Base-by-base conservation (phyloP, 106 monocot species). In the Dactylorhiza incarnata region DNA sequence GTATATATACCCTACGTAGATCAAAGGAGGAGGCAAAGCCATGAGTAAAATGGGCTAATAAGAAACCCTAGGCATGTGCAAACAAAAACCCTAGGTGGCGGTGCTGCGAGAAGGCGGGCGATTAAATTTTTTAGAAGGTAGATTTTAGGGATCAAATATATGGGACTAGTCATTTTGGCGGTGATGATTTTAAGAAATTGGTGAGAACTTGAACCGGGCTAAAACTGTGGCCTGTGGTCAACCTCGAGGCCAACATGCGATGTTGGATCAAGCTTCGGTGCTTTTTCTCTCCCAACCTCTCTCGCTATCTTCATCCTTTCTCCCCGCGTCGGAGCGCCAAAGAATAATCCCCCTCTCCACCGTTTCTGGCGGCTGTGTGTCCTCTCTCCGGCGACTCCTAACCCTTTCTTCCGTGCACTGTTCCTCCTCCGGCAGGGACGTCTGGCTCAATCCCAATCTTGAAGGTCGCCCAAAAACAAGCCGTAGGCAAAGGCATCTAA, bases 391-490 rank as follows among this genome's bases (percentile, higher is more conserved):
- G 45, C 69, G 45, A 45, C 10, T 23, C 24, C 48, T 6, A 23
- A 55, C 59, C 2, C 24, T 43, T 24, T 7, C 58, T 20, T 44
- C 78, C 58, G 2, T 53, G 52, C 1, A 4, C 22, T 75, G 3
- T 49, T 45, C 16, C 63, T 45, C 79, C 61, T 76, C 75, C 7
- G 22, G 43, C 22, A 69, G 46, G 2, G 66, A 79, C 49, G 72
- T 63, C 15, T 73, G 80, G 81, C 7, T 75, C 75, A 81, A 75
- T 22, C 75, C 76, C 65, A 61, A 47, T 62, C 53, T 48, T 19
- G 25, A 79, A 63, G 20, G 5, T 43, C 17, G 17, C 46, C 59
- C 47, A 22, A 3, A 49, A 1, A 10, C 5, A 52, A 46, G 45
- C 78, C 5, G 0, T 44, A 44, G 22, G 16, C 47, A 9, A 47